Evolutionary conservation across 257 asterid species (phyloP), one percentile per base, ranked within the genome.

Genomic region (Scutellaria baicalensis): DNA sequence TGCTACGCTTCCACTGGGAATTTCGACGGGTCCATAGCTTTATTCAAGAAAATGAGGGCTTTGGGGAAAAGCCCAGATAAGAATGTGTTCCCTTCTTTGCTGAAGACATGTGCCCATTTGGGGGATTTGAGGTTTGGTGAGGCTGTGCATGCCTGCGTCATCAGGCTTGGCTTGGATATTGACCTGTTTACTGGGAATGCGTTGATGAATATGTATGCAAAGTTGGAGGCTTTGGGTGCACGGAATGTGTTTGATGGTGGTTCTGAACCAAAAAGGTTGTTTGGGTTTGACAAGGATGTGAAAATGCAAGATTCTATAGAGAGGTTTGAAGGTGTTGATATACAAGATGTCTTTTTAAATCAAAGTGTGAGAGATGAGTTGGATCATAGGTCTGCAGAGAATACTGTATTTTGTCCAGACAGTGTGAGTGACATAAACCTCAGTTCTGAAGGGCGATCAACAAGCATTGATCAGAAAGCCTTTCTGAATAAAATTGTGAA

Each of bases 141-240:
- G 80, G 79, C 89, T 50, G 68, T 93, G 55, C 97, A 91, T 79
- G 93, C 95, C 2, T 89, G 86, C 68, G 81, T 77, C 6, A 74
- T 93, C 5, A 79, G 86, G 77, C 82, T 82, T 66, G 96, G 97
- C 6, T 72, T 88, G 77, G 92, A 83, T 36, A 11, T 58, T 13
- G 97, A 91, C 66, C 84, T 85, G 73, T 88, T 84, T 56, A 90
- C 98, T n/a, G 96, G 93, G 51, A 93, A 90, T 73, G 97, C 98
- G 0, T 76, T 93, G 56, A 87, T 93, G 97, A 87, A 83, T 64
- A 83, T 93, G 97, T 93, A 93, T 74, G 87, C 85, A 6, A 88
- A 87, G 83, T 70, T 93, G 91, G 90, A 81, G 76, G 14, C 49
- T 50, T 74, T 45, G 12, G 67, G 4, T 71, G 83, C 56, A 1